Percentiles rank a stretch among this genome's conserved stretches.
Evolutionary conservation across 2,329 filamentous ascomycete genomes (phyloP).

Genomic region (Microcyclosporella mali): DNA sequence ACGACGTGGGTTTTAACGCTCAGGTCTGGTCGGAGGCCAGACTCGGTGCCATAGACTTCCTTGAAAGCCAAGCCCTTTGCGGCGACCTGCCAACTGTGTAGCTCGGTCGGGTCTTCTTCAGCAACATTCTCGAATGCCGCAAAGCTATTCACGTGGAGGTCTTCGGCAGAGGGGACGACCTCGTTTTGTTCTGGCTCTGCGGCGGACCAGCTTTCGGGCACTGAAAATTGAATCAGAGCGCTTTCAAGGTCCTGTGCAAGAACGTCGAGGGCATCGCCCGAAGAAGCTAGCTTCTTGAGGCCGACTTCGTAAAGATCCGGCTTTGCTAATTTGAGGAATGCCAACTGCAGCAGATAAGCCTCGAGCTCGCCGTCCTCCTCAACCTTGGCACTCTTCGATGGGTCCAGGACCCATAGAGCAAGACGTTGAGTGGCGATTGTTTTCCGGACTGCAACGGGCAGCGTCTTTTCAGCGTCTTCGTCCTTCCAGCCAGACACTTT

Average conservation of each 20-base stretch:
- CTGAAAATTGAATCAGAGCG: conserved; percentile 65
- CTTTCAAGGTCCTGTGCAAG: conserved; percentile 56
- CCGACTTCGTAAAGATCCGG: conserved; percentile 58
- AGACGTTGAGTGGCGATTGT: conserved; percentile 63
- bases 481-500: conserved; percentile 74
- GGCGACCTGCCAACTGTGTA: conserved; percentile 73
- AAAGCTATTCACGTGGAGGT: conserved; percentile 76
- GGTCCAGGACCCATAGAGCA: conserved; percentile 69
- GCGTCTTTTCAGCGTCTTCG: conserved; percentile 82
- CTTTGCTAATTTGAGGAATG: conserved; percentile 73
- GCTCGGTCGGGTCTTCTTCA: conserved; percentile 56
- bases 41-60: conserved; percentile 77
- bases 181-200: conserved; percentile 54
- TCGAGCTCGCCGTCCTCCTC: conserved; percentile 57
- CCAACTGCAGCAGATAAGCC: conserved; percentile 66
- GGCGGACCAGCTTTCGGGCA: conserved; percentile 75
- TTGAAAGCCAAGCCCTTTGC: conserved; percentile 90
- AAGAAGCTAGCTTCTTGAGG: conserved; percentile 61
- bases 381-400: conserved; percentile 60
- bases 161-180: conserved; percentile 51
- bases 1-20: conserved; percentile 80
- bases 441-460: conserved; percentile 66
- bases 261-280: conserved; percentile 57
- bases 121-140: conserved; percentile 71
- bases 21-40: conserved; percentile 74